Base-by-base conservation (phyloP, 2,329 filamentous ascomycete genomes). In the Pyricularia sp. region DNA sequence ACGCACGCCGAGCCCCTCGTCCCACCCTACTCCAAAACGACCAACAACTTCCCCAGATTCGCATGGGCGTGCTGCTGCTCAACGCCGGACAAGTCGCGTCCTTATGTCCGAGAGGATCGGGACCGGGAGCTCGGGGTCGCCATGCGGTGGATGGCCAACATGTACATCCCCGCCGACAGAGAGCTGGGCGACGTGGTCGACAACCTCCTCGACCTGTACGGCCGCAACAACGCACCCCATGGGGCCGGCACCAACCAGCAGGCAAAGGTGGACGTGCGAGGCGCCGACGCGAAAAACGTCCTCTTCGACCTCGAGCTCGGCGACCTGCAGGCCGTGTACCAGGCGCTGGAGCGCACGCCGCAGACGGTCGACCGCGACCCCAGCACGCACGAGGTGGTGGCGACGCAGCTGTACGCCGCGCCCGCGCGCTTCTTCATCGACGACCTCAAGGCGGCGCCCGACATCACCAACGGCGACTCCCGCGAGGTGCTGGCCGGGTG, bases 21-120 rank as follows among this genome's bases (percentile, higher is more conserved):
- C 65, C 72, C 71, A 50, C 68, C 72, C 6, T 72, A 69, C 66
- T 70, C 72, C 17, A 67, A 69, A 30, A n/a, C 10, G 20, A 36
- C 63, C 9, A 68, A 23, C 5, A 64, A 59, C n/a, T 72, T 72
- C 65, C 64, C 59, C 4, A 42, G 61, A 26, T 68, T 64, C 17
- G 71, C 69, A 5, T 65, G 65, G 10, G 26, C 68, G 17, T 72
- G 71, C 70, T 25, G n/a, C 59, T 5, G 33, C 14, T 28, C 59
- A 14, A 11, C 23, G 11, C 59, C 59, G 42, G 17, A 50, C 17
- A 50, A 6, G 17, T 50, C 42, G 20, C 14, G 17, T 2, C 5
- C 42, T 6, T n/a, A 2, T 20, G 6, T 17, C 42, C 14, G 42
- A 50, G 20, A 50, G 7, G 42, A 50, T 3, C 42, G 42, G 42